These are phyloP conservation scores for Ustilago trichophora DNA, from an alignment of 1,284 basidiomycete genomes.

Conservation along the genomic window DNA sequence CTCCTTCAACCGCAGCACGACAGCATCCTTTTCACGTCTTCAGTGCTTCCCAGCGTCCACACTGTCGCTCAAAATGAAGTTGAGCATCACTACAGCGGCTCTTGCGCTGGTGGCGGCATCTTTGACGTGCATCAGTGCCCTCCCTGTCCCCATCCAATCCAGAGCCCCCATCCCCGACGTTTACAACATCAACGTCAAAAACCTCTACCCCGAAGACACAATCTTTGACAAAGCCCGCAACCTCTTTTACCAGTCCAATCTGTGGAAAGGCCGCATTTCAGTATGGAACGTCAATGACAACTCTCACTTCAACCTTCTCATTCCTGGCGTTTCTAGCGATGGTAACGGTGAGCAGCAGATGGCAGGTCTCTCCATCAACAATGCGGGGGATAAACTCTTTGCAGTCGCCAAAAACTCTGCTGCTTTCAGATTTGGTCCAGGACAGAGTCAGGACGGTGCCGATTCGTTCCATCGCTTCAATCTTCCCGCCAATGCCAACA, in stretches of 20 bases:
- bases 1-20: no score
- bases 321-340: slow-evolving; percentile 48
- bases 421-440: slow-evolving; percentile 55
- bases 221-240: slow-evolving; percentile 53
- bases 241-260: slow-evolving; percentile 62
- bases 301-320: slow-evolving; percentile 53
- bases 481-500: slow-evolving; percentile 46
- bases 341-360: slow-evolving; percentile 61
- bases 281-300: slow-evolving; percentile 41
- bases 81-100: slow-evolving; percentile 11
- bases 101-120: slow-evolving; percentile 14
- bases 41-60: no score
- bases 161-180: slow-evolving; percentile 40
- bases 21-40: no score
- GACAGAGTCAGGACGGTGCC: slow-evolving; percentile 49
- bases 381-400: slow-evolving; percentile 52
- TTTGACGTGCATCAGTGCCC: slow-evolving; percentile 3
- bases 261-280: slow-evolving; percentile 57
- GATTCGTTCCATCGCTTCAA: slow-evolving; percentile 61
- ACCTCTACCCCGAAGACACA: slow-evolving; percentile 60
- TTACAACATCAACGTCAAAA: slow-evolving; percentile 53
- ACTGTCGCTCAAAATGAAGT: slow-evolving; percentile 27
- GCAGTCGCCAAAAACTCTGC: slow-evolving; percentile 59
- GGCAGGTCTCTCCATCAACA: slow-evolving; percentile 58
- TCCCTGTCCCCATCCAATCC: slow-evolving; percentile 3